phyloP scores from a whole-genome alignment of 2,329 filamentous ascomycete genomes.

The Trichoderma citrinoviride region DNA sequence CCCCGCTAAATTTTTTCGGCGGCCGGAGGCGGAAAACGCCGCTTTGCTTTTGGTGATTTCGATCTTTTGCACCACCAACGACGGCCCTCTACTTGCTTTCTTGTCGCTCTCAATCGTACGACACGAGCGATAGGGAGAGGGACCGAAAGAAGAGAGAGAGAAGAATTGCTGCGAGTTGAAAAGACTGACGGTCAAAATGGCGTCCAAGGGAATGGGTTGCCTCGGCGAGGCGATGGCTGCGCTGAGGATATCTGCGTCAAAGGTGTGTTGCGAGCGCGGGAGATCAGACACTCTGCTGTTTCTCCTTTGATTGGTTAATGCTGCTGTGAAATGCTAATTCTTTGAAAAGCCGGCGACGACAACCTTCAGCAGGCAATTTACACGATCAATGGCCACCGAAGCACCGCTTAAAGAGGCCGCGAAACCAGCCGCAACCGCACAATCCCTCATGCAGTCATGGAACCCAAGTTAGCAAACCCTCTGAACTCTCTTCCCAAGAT shows the following conservation, averaged over 20 bases:
- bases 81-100: not conserved
- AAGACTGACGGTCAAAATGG: slow-evolving; percentile 23
- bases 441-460: slow-evolving; percentile 42
- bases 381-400: slow-evolving; percentile 58
- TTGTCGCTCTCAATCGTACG: not conserved
- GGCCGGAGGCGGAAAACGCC: slow-evolving; percentile 22
- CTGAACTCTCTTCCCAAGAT: not conserved
- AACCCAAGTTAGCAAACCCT: slow-evolving; percentile 42
- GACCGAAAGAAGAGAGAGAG: not conserved
- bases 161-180: not conserved
- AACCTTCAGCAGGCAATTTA: slow-evolving; percentile 42
- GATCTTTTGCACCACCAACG: not conserved
- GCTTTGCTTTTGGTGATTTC: slow-evolving; percentile 23
- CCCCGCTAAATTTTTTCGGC: slow-evolving; percentile 33
- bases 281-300: not conserved
- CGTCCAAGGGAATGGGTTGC: slow-evolving; percentile 48
- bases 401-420: slow-evolving; percentile 41
- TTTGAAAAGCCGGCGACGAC: slow-evolving; percentile 34
- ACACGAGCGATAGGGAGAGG: too few relatives aligned
- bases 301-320: not conserved
- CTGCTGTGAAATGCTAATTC: not conserved
- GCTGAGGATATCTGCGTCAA: slow-evolving; percentile 46
- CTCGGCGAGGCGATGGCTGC: slow-evolving; percentile 53
- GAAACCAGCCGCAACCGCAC: slow-evolving; percentile 34
- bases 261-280: slow-evolving; percentile 28